Evolutionary conservation across 148 eudicot species (phyloP).

Genomic region (Camellia granthamiana): DNA sequence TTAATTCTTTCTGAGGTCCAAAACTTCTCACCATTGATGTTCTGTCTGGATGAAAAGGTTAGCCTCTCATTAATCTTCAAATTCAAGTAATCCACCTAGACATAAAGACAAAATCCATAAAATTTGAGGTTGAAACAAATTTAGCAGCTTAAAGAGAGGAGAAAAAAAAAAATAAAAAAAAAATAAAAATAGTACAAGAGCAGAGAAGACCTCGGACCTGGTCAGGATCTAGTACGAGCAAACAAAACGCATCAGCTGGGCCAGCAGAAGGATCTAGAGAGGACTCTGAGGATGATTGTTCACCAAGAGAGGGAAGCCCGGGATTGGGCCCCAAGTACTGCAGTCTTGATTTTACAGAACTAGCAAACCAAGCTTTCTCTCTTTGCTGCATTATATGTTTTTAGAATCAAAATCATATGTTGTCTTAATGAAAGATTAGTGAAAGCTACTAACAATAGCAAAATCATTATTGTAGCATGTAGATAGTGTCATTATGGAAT

Average conservation of each 20-base stretch:
- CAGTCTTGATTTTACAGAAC: conserved; percentile 61
- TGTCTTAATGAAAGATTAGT: background rate
- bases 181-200: background rate
- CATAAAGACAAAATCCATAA: background rate
- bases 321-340: conserved; percentile 80
- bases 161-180: too few relatives aligned
- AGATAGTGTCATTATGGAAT: too few relatives aligned
- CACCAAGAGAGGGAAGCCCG: conserved; percentile 49
- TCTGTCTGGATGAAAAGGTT: conserved; percentile 32
- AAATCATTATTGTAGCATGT: too few relatives aligned
- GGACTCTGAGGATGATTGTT: conserved; percentile 32
- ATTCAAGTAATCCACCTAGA: conserved; percentile 84
- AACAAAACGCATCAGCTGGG: conserved; percentile 42
- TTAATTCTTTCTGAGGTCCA: conserved; percentile 59
- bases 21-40: conserved; percentile 37
- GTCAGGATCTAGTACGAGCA: conserved; percentile 76
- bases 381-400: conserved; percentile 38
- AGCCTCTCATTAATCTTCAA: conserved; percentile 63
- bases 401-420: background rate
- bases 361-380: conserved; percentile 81
- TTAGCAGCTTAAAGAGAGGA: too few relatives aligned
- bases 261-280: conserved; percentile 36
- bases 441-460: background rate
- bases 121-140: too few relatives aligned
- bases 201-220: conserved; percentile 43